Conservation (phyloP, 805 yeast genomes). For the Torulaspora microellipsoides region DNA sequence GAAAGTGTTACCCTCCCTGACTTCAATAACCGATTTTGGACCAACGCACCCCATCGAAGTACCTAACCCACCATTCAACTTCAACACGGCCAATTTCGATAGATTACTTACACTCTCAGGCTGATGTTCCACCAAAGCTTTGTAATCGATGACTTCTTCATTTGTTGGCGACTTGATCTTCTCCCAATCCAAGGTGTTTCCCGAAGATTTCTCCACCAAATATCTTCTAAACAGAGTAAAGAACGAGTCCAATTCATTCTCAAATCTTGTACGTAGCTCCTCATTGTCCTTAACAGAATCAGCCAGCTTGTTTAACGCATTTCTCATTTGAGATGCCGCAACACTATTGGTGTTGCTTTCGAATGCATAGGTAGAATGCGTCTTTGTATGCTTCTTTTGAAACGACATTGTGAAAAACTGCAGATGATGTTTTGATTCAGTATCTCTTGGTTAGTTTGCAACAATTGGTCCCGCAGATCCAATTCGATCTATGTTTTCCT, state of each 20-base stretch:
- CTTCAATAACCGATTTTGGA: slow-evolving; percentile 96
- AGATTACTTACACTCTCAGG: slow-evolving; percentile 43
- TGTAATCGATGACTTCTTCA: slow-evolving; percentile 84
- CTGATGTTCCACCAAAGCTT: slow-evolving; percentile 19
- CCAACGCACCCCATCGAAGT: slow-evolving; percentile 99
- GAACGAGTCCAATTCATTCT: slow-evolving; percentile 89
- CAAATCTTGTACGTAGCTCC: slow-evolving; percentile 55
- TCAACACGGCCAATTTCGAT: slow-evolving; percentile 86
- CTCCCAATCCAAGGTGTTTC: slow-evolving; percentile 87
- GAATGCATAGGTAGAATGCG: slow-evolving; percentile 58
- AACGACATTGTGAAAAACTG: slow-evolving; percentile 16
- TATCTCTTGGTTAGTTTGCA: too few species aligned
- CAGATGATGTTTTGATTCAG: too few species aligned
- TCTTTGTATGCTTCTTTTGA: slow-evolving; percentile 39
- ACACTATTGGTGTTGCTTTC: slow-evolving; percentile 92
- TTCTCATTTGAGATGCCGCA: slow-evolving; percentile 97
- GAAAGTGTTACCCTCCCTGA: slow-evolving; percentile 96
- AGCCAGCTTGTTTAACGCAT: slow-evolving; percentile 82
- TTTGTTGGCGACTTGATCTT: slow-evolving; percentile 86
- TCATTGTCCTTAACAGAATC: slow-evolving; percentile 63
- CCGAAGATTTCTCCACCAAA: slow-evolving; percentile 81
- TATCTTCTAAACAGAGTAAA: slow-evolving; percentile 92
- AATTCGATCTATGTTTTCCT: too few species aligned
- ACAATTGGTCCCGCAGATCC: too few species aligned
- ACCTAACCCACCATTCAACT: slow-evolving; percentile 97